Evolutionary conservation across 768 basidiomycete species (phyloP).

Genomic region (Phanerodontia chrysosporium): DNA sequence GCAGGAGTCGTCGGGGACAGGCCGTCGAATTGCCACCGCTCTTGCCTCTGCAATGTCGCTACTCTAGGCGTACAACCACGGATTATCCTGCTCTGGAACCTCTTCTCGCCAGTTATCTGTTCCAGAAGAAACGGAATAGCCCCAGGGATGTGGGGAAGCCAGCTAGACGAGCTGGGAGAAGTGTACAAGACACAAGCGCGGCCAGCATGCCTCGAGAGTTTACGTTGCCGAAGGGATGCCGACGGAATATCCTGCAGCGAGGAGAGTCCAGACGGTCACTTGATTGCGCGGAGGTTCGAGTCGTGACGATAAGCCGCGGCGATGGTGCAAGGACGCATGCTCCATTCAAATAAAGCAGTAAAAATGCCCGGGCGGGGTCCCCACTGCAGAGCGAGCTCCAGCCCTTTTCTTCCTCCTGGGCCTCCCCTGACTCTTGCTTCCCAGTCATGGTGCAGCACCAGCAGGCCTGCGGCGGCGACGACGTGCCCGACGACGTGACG

Average conservation of each 20-base stretch:
- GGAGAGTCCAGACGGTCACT: background rate
- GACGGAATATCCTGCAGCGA: constrained; percentile 4
- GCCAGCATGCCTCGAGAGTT: constrained; percentile 1
- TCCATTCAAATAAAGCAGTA: background rate
- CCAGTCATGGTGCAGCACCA: background rate
- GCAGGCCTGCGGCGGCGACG: background rate
- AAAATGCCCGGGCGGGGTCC: background rate
- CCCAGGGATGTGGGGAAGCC: background rate
- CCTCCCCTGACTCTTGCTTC: background rate
- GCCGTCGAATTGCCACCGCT: background rate
- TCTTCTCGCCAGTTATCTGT: background rate
- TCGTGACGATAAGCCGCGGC: constrained; percentile 1
- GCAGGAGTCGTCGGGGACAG: background rate
- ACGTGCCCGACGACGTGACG: constrained; percentile 2
- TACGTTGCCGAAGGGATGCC: constrained; percentile 1
- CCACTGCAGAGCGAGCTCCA: background rate
- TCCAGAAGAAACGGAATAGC: background rate
- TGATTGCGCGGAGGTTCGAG: background rate
- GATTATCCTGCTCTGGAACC: background rate
- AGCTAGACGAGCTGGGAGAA: background rate
- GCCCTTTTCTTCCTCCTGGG: background rate
- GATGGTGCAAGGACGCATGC: background rate
- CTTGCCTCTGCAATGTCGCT: background rate
- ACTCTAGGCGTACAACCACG: background rate
- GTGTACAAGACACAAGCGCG: background rate